Evolutionary conservation across 1,139 yeast species (phyloP).

Genomic region (Magnusiomyces ingens): DNA sequence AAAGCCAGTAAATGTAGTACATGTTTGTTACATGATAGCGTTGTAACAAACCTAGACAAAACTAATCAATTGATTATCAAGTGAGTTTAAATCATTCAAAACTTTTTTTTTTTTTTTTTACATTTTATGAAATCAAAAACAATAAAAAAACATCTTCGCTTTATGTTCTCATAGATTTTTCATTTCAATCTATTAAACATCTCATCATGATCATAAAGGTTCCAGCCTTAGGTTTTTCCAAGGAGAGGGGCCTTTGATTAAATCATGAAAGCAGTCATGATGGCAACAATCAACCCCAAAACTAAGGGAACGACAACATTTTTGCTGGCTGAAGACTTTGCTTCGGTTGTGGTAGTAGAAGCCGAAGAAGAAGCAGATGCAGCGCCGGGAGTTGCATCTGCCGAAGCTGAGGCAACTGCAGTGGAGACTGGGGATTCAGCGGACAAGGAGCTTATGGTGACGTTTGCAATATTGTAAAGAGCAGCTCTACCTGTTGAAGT

Average conservation of each 20-base stretch:
- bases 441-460: conserved; percentile 15
- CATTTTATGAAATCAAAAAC: background rate
- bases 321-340: background rate
- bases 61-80: background rate
- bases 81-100: background rate
- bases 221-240: background rate
- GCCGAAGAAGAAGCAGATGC: conserved; percentile 7
- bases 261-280: background rate
- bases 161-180: too few species aligned
- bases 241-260: background rate
- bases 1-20: background rate
- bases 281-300: background rate
- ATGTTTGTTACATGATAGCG: background rate
- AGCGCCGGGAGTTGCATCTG: conserved; percentile 11
- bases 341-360: conserved; percentile 9
- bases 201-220: background rate
- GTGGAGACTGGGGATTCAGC: conserved; percentile 15
- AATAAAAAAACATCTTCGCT: background rate
- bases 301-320: background rate
- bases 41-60: background rate
- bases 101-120: background rate
- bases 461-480: conserved; percentile 15
- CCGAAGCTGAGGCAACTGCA: conserved; percentile 12
- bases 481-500: conserved; percentile 17
- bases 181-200: too few species aligned